phyloP scores from a whole-genome alignment of 441 rosid species.

The Gossypium schwendimanii region DNA sequence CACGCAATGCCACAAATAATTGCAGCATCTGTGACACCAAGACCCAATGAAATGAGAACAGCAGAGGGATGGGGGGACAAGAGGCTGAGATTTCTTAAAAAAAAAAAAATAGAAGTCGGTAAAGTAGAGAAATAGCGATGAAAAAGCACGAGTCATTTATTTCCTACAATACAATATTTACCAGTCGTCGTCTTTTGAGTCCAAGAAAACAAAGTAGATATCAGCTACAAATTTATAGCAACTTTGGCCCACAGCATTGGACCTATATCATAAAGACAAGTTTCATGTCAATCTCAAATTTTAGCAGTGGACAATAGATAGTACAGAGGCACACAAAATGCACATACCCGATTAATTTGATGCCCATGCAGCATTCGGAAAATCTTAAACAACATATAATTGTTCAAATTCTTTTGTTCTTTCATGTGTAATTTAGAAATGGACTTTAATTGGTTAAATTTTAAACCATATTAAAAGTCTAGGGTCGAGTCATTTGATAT shows the following conservation, averaged over 20 bases:
- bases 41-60: not conserved
- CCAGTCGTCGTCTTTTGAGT: not conserved
- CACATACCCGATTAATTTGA: not conserved
- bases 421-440: not conserved
- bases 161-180: not conserved
- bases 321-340: not conserved
- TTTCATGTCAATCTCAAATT: not conserved
- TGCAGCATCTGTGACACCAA: not conserved
- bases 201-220: not conserved
- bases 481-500: not conserved
- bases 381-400: not conserved
- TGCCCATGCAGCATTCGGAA: not conserved
- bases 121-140: not conserved
- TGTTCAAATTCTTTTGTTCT: not conserved
- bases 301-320: not conserved
- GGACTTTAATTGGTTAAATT: not conserved
- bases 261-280: not conserved
- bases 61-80: not conserved
- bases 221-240: not conserved
- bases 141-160: not conserved
- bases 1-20: not conserved
- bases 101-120: not conserved
- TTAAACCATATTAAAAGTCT: not conserved
- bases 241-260: conserved; percentile 13
- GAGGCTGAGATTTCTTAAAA: not conserved